Percentiles rank a stretch among this genome's conserved stretches.
Conservation (phyloP, 129 eudicot genomes). For the Tagetes erecta region DNA sequence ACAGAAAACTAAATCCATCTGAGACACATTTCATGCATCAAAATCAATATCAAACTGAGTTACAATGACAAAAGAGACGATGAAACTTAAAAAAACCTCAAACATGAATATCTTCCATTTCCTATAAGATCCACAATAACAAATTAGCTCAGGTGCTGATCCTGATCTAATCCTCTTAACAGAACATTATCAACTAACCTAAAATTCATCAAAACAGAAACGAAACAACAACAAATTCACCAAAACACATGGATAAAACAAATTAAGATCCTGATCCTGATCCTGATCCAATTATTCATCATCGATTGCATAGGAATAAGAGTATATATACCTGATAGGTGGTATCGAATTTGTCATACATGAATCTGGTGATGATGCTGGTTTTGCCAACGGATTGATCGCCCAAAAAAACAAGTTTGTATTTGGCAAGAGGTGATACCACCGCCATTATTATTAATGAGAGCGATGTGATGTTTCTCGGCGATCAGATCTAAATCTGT, state of each 20-base stretch:
- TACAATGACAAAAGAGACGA: neutral
- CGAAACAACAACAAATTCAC: constrained; percentile 3
- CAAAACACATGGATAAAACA: constrained; percentile 1
- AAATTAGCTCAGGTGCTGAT: neutral
- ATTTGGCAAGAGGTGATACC: constrained; percentile 61
- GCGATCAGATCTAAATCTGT: constrained; percentile 41
- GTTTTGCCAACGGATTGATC: constrained; percentile 97
- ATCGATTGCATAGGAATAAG: constrained; percentile 23
- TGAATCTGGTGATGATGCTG: constrained; percentile 87
- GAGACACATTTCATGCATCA: neutral
- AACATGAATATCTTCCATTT: constrained; percentile 15
- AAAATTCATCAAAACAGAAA: neutral
- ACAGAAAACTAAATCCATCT: neutral
- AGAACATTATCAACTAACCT: neutral
- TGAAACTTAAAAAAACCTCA: neutral
- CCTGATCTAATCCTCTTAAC: neutral
- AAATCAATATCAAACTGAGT: neutral
- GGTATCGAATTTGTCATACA: constrained; percentile 78
- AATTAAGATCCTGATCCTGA: constrained; percentile 3
- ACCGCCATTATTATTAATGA: constrained; percentile 29
- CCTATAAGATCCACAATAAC: neutral
- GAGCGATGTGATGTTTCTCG: neutral
- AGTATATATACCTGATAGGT: constrained; percentile 39
- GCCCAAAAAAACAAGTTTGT: constrained; percentile 80
- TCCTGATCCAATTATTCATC: constrained; percentile 13